These are phyloP conservation scores for Zasmidium angulare DNA, from an alignment of 2,329 filamentous ascomycete species.

Conservation along the genomic window DNA sequence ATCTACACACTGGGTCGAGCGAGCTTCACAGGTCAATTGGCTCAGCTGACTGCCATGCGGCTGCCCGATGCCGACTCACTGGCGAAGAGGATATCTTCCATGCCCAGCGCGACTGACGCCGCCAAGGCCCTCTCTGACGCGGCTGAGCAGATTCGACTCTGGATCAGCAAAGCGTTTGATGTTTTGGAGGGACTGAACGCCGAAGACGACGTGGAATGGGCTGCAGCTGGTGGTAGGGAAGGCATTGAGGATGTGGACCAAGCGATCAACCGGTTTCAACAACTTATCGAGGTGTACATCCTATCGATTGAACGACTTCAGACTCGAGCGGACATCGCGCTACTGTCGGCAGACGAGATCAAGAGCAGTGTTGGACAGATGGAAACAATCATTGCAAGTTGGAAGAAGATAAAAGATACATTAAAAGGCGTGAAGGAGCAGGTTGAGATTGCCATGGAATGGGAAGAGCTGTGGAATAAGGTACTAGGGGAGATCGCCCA, in stretches of 20 bases:
- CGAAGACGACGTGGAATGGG: constrained; percentile 98
- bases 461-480: constrained; percentile 94
- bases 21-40: constrained; percentile 90
- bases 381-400: constrained; percentile 81
- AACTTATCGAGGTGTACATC: constrained; percentile 88
- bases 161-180: constrained; percentile 89
- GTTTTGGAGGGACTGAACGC: constrained; percentile 87
- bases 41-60: constrained; percentile 85
- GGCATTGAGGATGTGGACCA: constrained; percentile 68
- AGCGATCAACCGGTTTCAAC: constrained; percentile 80
- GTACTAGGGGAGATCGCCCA: constrained; percentile 90
- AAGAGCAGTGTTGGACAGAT: constrained; percentile 79
- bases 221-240: constrained; percentile 79
- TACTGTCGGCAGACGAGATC: constrained; percentile 70
- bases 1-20: constrained; percentile 91
- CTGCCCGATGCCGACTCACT: constrained; percentile 83
- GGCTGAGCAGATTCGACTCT: constrained; percentile 87
- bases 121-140: constrained; percentile 80
- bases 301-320: constrained; percentile 92
- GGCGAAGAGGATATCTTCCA: constrained; percentile 78
- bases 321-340: constrained; percentile 69
- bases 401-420: constrained; percentile 76
- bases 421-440: constrained; percentile 81
- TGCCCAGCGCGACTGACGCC: constrained; percentile 81
- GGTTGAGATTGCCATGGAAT: constrained; percentile 97